A percentile compares a stretch with the other conserved stretches of the same genome.
Conservation (phyloP, 805 yeast species). For the Blastobotrys peoriensis region DNA sequence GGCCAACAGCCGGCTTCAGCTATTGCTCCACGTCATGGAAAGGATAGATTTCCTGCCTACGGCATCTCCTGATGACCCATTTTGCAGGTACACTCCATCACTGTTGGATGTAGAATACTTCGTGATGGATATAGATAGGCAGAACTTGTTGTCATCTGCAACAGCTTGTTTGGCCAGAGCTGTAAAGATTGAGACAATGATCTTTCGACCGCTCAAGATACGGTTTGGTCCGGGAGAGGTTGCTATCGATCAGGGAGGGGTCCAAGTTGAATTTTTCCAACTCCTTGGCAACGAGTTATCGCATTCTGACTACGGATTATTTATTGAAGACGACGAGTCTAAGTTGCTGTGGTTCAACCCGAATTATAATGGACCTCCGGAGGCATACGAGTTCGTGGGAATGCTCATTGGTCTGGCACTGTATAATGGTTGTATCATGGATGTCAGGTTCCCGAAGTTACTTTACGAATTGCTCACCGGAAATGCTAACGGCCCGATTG, state of each 20-base stretch:
- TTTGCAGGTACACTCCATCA: background rate
- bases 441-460: constrained; percentile 22
- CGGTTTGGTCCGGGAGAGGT: constrained; percentile 23
- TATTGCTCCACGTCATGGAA: background rate
- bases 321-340: constrained; percentile 16
- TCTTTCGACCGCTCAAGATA: constrained; percentile 24
- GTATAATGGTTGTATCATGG: constrained; percentile 26
- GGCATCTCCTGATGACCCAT: background rate
- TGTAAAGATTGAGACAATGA: constrained; percentile 9
- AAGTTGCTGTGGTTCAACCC: constrained; percentile 23
- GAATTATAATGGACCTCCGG: constrained; percentile 15
- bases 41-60: background rate
- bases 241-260: constrained; percentile 30
- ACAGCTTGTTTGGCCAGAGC: constrained; percentile 10
- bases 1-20: background rate
- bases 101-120: constrained; percentile 8
- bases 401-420: constrained; percentile 26
- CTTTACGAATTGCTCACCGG: constrained; percentile 17
- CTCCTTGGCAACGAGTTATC: constrained; percentile 20
- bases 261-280: constrained; percentile 26
- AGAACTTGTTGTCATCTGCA: constrained; percentile 18
- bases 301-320: constrained; percentile 9
- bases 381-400: constrained; percentile 22
- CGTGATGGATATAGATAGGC: constrained; percentile 18
- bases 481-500: constrained; percentile 3